Percentiles rank a stretch among this genome's conserved stretches.
Conservation (phyloP, 1,284 basidiomycete genomes). For the Apiotrichum montevideense region DNA sequence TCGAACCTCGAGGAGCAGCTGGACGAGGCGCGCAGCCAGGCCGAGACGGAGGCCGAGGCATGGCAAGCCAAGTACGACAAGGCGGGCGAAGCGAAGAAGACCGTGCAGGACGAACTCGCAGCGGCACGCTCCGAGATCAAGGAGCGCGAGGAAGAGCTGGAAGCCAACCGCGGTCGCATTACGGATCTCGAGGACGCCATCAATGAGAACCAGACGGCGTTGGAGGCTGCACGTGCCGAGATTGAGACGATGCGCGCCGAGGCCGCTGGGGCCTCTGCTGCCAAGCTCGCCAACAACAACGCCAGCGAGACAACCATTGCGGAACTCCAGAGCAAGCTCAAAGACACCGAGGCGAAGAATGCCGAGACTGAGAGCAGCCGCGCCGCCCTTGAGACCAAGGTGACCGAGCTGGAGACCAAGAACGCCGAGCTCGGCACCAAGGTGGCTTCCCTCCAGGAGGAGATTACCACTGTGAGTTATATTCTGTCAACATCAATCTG, state of each 20-base stretch:
- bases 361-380: constrained; percentile 26
- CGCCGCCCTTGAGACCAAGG: constrained; percentile 2
- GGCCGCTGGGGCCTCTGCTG: constrained; percentile 48
- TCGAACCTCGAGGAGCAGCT: constrained; percentile 72
- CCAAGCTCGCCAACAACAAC: constrained; percentile 26
- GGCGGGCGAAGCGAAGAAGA: constrained; percentile 69
- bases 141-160: constrained; percentile 61
- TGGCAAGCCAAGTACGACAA: constrained; percentile 62
- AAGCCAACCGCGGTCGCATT: constrained; percentile 57
- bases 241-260: constrained; percentile 77
- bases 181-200: constrained; percentile 83
- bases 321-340: constrained; percentile 78
- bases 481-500: not conserved
- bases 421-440: constrained; percentile 22
- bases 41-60: constrained; percentile 67
- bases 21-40: constrained; percentile 64
- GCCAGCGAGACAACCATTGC: constrained; percentile 58
- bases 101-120: constrained; percentile 60
- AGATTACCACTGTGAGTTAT: constrained; percentile 28
- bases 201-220: constrained; percentile 74
- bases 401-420: constrained; percentile 18
- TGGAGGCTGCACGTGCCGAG: constrained; percentile 87
- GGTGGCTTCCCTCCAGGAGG: constrained; percentile 26
- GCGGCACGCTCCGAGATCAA: constrained; percentile 58
- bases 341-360: constrained; percentile 63